Evolutionary conservation across 768 basidiomycete species (phyloP).

Genomic region (Boletus patriciae): DNA sequence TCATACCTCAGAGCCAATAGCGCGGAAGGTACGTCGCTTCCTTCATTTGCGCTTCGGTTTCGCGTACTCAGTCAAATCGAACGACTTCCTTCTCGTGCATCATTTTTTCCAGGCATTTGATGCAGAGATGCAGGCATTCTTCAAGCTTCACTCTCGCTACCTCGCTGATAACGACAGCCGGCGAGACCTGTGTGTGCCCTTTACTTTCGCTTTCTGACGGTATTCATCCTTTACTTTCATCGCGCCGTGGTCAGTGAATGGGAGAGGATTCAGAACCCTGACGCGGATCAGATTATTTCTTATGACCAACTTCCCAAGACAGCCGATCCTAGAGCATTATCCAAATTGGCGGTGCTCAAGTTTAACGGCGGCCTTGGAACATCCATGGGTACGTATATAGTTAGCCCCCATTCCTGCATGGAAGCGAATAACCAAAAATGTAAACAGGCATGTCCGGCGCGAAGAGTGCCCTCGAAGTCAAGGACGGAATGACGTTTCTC

Average conservation of each 20-base stretch:
- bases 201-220: constrained; percentile 7
- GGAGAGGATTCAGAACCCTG: constrained; percentile 87
- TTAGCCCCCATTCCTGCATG: not conserved
- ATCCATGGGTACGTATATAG: constrained; percentile 67
- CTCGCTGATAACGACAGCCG: constrained; percentile 85
- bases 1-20: constrained; percentile 50
- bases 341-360: constrained; percentile 94
- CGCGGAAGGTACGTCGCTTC: constrained; percentile 51
- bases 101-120: constrained; percentile 55
- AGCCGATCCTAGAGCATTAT: constrained; percentile 63
- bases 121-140: constrained; percentile 95
- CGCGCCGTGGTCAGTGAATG: constrained; percentile 66
- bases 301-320: constrained; percentile 72
- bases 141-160: constrained; percentile 94
- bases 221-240: no score
- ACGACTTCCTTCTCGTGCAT: constrained; percentile 6
- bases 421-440: constrained; percentile 1
- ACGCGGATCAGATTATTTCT: constrained; percentile 80
- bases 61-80: constrained; percentile 33
- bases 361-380: constrained; percentile 93
- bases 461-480: constrained; percentile 93
- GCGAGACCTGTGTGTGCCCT: constrained; percentile 70
- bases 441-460: constrained; percentile 73
- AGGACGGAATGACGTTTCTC: constrained; percentile 97
- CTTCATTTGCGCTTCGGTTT: constrained; percentile 35